Conservation (phyloP, 1,284 basidiomycete species). For the Heterobasidion occidentale region DNA sequence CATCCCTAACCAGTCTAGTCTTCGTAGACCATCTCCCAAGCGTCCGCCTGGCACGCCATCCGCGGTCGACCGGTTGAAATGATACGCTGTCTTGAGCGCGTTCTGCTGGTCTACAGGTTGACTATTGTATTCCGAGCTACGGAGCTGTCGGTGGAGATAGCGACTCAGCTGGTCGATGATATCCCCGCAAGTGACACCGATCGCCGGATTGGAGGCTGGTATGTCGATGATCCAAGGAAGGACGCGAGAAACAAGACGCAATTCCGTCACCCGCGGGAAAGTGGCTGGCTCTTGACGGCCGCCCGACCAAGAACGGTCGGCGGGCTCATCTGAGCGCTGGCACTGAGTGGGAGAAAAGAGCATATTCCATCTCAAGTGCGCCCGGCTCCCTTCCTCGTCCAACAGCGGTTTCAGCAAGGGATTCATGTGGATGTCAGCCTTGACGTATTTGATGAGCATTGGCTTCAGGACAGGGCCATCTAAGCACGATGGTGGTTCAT, state of each 20-base stretch:
- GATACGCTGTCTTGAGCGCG: conserved; percentile 42
- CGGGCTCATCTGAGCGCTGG: conserved; percentile 50
- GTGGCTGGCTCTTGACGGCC: conserved; percentile 70
- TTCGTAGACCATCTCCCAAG: conserved; percentile 50
- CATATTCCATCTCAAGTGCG: conserved; percentile 69
- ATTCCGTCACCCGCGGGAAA: conserved; percentile 50
- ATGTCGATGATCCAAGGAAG: conserved; percentile 57
- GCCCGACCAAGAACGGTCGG: conserved; percentile 54
- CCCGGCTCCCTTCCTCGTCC: conserved; percentile 30
- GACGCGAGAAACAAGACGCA: conserved; percentile 43
- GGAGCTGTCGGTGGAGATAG: conserved; percentile 42
- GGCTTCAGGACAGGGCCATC: conserved; percentile 70
- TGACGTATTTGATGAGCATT: conserved; percentile 41
- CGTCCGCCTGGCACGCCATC: conserved; percentile 58
- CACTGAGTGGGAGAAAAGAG: conserved; percentile 54
- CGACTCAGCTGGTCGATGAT: conserved; percentile 50
- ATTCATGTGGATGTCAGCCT: conserved; percentile 43
- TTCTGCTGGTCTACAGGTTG: conserved; percentile 27
- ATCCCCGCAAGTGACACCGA: conserved; percentile 69
- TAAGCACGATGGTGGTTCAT: conserved; percentile 16
- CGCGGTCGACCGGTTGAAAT: conserved; percentile 54
- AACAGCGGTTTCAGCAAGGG: conserved; percentile 47
- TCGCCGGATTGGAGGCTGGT: conserved; percentile 34
- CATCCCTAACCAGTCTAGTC: conserved; percentile 54
- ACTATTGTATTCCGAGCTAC: conserved; percentile 40